These are phyloP conservation scores for Chlorella vulgaris DNA, from an alignment of 139 green algal species.

Conservation along the genomic window DNA sequence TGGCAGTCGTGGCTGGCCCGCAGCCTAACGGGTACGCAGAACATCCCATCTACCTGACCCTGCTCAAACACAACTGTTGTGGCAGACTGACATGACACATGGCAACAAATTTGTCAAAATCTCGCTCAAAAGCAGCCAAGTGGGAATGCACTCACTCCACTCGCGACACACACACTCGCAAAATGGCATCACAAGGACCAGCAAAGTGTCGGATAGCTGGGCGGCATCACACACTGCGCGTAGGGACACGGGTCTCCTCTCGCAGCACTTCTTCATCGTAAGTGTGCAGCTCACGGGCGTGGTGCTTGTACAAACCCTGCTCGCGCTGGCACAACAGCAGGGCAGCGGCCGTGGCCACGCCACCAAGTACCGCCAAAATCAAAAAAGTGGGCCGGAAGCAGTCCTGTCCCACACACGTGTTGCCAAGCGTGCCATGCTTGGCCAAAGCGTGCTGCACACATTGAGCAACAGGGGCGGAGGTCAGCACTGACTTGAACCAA, in stretches of 20 bases:
- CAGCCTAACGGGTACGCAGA: not conserved
- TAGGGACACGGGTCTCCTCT: not conserved
- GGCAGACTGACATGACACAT: no score
- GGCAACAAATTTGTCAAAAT: no score
- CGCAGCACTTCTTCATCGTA: conserved; percentile 25
- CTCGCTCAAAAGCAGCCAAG: no score
- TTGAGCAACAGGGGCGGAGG: not conserved
- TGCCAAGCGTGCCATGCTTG: not conserved
- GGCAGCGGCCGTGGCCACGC: not conserved
- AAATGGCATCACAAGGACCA: not conserved
- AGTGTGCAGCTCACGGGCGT: conserved; percentile 8
- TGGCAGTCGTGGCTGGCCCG: conserved; percentile 23
- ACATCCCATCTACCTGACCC: no score
- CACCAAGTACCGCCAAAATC: conserved; percentile 31
- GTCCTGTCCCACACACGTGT: conserved; percentile 39
- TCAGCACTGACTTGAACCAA: no score
- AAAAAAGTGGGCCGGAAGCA: conserved; percentile 54
- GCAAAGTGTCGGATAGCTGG: not conserved
- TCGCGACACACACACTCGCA: not conserved
- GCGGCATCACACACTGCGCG: not conserved
- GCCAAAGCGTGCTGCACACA: not conserved
- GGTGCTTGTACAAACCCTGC: conserved; percentile 8
- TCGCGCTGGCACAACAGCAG: conserved; percentile 25
- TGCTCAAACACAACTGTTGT: no score
- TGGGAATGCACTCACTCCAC: not conserved